Base-by-base conservation (phyloP, 2,329 filamentous ascomycete genomes). In the Amphichorda felina region DNA sequence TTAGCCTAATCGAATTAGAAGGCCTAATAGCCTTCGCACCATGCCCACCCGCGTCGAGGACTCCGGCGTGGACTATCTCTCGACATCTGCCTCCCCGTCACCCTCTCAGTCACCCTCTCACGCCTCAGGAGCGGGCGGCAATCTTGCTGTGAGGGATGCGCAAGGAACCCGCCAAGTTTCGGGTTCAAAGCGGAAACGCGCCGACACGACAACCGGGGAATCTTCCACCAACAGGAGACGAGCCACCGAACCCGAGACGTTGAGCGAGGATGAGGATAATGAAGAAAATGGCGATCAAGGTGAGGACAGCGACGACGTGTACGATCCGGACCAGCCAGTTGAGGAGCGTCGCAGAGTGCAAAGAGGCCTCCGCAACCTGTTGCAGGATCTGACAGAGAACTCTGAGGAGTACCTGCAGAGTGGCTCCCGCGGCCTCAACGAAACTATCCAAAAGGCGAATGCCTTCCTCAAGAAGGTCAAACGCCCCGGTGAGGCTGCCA, bases 401-500 rank as follows among this genome's bases (percentile, higher is more conserved):
- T 76, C 86, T 39, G 74, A 82, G 41, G 80, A 89, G 46, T 82
- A 77, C 40, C 58, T 93, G 17, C 69, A 76, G 44, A 66, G 70
- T 1, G 72, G 75, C 26, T 82, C 79, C 8, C 63, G 68, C 17
- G 75, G 77, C 2, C 63, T 94, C 13, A 63, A 72, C 39, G 66
- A 80, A 8, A 75, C 77, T 2, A 63, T 96, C 17, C 55, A 71
- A 17, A 69, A 71, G 43, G 79, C 82, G 13, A 79, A 91, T 45
- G 56, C 66, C 25, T 60, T 79, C 11, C 78, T 80, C 41, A 65
- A 67, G 38, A 67, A 75, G 45, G 80, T 94, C 40, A 84, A 82
- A 48, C 88, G 95, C 61, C 94, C 91, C 1, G 77, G 79, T 2
- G 91, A 96, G 54, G 91, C 91, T 1, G 84, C 82, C 1, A 79